A percentile compares a stretch with the other conserved stretches of the same genome.
Conservation (phyloP, 106 monocot species). For the Dendrobium officinale region DNA sequence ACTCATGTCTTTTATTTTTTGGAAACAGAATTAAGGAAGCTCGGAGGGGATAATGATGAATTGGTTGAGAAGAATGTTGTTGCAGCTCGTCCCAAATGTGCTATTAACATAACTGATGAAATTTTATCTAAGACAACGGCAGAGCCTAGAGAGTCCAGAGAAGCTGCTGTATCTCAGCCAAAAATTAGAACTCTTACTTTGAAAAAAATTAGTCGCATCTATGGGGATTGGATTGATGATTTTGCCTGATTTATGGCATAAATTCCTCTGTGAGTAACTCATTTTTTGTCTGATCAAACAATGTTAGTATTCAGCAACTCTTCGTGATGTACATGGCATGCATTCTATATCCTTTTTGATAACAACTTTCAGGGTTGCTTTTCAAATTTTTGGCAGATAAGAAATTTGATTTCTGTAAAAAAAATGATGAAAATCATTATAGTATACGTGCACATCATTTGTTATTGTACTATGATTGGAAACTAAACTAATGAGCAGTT, state of each 20-base stretch:
- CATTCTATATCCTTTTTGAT: no score
- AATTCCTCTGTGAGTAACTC: no score
- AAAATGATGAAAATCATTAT: no score
- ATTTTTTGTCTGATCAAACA: no score
- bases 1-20: background rate
- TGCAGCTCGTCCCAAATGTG: background rate
- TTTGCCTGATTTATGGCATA: background rate
- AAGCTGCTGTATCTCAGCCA: background rate
- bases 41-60: background rate
- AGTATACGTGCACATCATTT: no score
- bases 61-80: background rate
- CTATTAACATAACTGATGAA: background rate
- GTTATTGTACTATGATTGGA: no score
- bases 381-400: no score
- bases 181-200: background rate
- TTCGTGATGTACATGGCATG: no score
- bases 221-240: constrained; percentile 7
- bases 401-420: no score
- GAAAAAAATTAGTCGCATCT: constrained; percentile 1
- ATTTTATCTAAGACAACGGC: constrained; percentile 1
- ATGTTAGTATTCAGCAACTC: no score
- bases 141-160: background rate
- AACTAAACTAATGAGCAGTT: no score
- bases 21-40: background rate
- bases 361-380: no score